These are phyloP conservation scores for Euphorbia pulcherrima DNA, from an alignment of 345 rosid genomes.

Conservation along the genomic window DNA sequence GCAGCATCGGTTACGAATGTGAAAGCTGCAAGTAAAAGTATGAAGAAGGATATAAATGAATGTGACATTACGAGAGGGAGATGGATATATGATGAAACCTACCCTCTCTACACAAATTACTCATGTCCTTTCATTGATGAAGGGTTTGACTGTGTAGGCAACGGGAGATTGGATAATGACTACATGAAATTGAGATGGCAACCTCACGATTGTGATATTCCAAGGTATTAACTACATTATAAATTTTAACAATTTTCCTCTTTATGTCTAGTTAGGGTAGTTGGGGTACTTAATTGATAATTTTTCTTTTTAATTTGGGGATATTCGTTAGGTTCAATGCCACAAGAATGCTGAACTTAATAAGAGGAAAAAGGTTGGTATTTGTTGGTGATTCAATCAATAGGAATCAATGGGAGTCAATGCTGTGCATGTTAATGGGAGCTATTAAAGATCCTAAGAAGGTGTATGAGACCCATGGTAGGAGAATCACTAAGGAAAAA, in stretches of 20 bases:
- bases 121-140: conserved; percentile 92
- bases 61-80: conserved; percentile 71
- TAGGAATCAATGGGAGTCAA: conserved; percentile 95
- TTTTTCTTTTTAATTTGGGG: conserved; percentile 1
- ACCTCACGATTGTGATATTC: conserved; percentile 63
- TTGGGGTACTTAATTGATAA: not conserved
- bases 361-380: conserved; percentile 83
- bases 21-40: conserved; percentile 6
- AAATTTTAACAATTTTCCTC: not conserved
- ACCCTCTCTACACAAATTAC: conserved; percentile 62
- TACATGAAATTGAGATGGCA: conserved; percentile 91
- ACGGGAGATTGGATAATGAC: conserved; percentile 64
- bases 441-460: conserved; percentile 69
- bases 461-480: conserved; percentile 76
- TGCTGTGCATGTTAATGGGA: conserved; percentile 76
- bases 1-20: conserved; percentile 9
- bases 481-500: conserved; percentile 80
- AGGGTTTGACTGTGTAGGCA: conserved; percentile 76
- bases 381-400: conserved; percentile 96
- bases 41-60: conserved; percentile 25
- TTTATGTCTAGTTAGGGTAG: not conserved
- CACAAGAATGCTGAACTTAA: conserved; percentile 61
- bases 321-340: conserved; percentile 69
- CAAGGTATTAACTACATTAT: conserved; percentile 46
- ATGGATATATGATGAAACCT: conserved; percentile 76